Conservation (phyloP, 2,329 filamentous ascomycete genomes). For the Alternaria postmessia region DNA sequence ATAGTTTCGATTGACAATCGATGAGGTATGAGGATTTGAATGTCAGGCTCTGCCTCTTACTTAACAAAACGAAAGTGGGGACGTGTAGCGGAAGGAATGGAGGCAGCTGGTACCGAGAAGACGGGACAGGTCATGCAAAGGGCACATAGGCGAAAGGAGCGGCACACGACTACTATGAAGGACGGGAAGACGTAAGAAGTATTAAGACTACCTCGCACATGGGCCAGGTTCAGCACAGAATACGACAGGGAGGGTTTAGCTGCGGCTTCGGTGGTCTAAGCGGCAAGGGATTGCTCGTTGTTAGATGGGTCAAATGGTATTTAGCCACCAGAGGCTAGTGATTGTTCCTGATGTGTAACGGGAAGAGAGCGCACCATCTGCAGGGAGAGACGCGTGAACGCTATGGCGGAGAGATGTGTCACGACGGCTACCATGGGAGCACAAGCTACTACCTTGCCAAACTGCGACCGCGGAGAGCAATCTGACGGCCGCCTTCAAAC, state of each 20-base stretch:
- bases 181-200: slow-evolving; percentile 30
- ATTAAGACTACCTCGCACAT: slow-evolving; percentile 31
- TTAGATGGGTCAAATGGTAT: slow-evolving; percentile 36
- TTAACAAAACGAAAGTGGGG: slow-evolving; percentile 37
- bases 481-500: slow-evolving; percentile 24
- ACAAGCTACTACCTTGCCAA: slow-evolving; percentile 48
- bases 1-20: slow-evolving; percentile 18
- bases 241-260: slow-evolving; percentile 38
- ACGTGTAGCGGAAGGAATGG: slow-evolving; percentile 29
- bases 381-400: slow-evolving; percentile 37
- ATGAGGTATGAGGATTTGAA: slow-evolving; percentile 20
- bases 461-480: slow-evolving; percentile 23
- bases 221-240: slow-evolving; percentile 26
- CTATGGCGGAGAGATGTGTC: slow-evolving; percentile 37
- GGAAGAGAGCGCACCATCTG: slow-evolving; percentile 33
- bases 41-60: slow-evolving; percentile 35
- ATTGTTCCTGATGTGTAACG: slow-evolving; percentile 41
- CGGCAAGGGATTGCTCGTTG: slow-evolving; percentile 44
- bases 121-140: slow-evolving; percentile 34
- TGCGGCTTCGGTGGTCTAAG: slow-evolving; percentile 24
- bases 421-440: slow-evolving; percentile 40
- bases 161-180: slow-evolving; percentile 30
- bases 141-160: slow-evolving; percentile 42
- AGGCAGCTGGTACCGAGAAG: slow-evolving; percentile 31
- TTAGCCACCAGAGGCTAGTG: slow-evolving; percentile 36